Evolutionary conservation across 192 early-diverging fungal genomes (phyloP).

Genomic region (Spizellomyces punctatus): DNA sequence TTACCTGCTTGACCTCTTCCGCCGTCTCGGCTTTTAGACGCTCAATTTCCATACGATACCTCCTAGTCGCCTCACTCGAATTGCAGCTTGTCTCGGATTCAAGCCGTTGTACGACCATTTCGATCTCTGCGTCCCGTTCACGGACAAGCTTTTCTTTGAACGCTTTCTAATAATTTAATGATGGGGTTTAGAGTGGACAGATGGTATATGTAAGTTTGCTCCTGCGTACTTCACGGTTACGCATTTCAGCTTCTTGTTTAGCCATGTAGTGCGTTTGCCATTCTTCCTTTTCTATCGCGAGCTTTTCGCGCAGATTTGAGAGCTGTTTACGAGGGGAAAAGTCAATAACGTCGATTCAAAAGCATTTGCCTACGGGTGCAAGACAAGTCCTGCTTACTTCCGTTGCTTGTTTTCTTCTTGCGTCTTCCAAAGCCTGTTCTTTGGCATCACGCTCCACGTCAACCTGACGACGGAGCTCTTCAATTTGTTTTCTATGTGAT

Average conservation of each 20-base stretch:
- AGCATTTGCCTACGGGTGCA: neutral
- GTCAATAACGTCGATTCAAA: neutral
- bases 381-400: conserved; percentile 24
- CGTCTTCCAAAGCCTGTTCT: conserved; percentile 36
- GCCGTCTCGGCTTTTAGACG: conserved; percentile 47
- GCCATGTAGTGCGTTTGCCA: conserved; percentile 53
- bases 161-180: conserved; percentile 40
- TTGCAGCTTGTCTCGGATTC: conserved; percentile 55
- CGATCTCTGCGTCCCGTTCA: conserved; percentile 61
- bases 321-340: neutral
- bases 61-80: conserved; percentile 47
- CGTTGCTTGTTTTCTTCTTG: conserved; percentile 30
- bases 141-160: conserved; percentile 57
- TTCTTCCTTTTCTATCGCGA: conserved; percentile 57
- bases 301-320: conserved; percentile 39
- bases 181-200: conserved; percentile 1
- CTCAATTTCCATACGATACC: conserved; percentile 58
- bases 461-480: conserved; percentile 33
- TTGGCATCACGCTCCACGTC: conserved; percentile 37
- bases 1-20: conserved; percentile 55
- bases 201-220: neutral
- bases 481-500: conserved; percentile 38
- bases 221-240: conserved; percentile 42
- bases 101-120: conserved; percentile 57
- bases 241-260: conserved; percentile 51